A percentile compares a stretch with the other conserved stretches of the same genome.
Evolutionary conservation across 306 rosid genomes (phyloP).

Genomic region (Fagus sylvatica): DNA sequence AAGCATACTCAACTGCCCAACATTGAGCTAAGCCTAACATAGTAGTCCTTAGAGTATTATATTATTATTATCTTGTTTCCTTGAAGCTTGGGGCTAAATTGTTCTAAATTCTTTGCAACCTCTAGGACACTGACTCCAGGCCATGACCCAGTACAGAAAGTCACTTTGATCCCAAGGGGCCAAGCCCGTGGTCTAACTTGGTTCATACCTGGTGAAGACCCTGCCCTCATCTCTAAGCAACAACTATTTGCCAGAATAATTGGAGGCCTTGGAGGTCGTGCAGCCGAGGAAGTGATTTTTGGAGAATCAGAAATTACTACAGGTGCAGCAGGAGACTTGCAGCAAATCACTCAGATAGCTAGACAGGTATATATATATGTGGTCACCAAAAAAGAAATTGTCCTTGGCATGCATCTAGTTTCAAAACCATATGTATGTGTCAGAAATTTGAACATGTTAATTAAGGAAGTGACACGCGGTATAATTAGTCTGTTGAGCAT

Average conservation of each 20-base stretch:
- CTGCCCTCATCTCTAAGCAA: constrained; percentile 57
- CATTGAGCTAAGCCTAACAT: too few relatives aligned
- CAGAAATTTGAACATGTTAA: too few relatives aligned
- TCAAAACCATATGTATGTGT: too few relatives aligned
- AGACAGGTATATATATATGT: constrained; percentile 42
- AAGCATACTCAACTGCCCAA: too few relatives aligned
- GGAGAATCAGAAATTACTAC: constrained; percentile 77
- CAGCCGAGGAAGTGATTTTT: constrained; percentile 75
- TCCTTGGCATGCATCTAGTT: neutral
- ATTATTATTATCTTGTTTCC: neutral
- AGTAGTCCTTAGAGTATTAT: neutral
- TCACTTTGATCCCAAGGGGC: constrained; percentile 67
- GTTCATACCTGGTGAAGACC: constrained; percentile 76
- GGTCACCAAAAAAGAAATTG: neutral
- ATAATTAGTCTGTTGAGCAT: too few relatives aligned
- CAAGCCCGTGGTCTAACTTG: constrained; percentile 74
- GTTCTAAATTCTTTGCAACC: neutral
- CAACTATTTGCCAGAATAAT: constrained; percentile 76
- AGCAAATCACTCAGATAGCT: constrained; percentile 65
- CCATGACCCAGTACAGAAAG: constrained; percentile 80
- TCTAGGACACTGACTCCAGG: constrained; percentile 63
- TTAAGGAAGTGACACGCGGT: too few relatives aligned
- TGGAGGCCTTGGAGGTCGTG: constrained; percentile 75
- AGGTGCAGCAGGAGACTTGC: constrained; percentile 81
- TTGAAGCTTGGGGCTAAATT: constrained; percentile 7